These are phyloP conservation scores for Serendipita indica DNA, from an alignment of 768 basidiomycete genomes.

Conservation along the genomic window DNA sequence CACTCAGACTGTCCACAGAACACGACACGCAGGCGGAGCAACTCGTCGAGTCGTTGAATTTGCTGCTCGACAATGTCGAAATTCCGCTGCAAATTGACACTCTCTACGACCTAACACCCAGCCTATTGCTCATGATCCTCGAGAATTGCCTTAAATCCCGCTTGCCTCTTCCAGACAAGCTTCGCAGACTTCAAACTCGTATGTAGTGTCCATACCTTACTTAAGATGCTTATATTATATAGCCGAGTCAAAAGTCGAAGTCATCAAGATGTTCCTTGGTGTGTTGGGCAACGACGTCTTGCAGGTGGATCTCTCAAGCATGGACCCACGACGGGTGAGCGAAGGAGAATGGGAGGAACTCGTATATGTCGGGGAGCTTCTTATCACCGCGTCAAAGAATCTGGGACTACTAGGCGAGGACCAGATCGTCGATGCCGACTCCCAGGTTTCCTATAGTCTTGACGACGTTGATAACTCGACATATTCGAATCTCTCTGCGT, in stretches of 20 bases:
- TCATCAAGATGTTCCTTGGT: constrained; percentile 62
- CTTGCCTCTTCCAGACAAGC: constrained; percentile 30
- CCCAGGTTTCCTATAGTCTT: background rate
- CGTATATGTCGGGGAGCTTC: constrained; percentile 46
- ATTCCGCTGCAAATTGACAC: constrained; percentile 25
- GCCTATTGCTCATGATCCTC: constrained; percentile 53
- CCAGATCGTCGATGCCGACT: background rate
- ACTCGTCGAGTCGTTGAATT: background rate
- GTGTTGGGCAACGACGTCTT: constrained; percentile 55
- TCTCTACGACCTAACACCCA: constrained; percentile 52
- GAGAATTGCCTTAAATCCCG: constrained; percentile 43
- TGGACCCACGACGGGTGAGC: constrained; percentile 54
- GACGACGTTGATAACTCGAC: background rate
- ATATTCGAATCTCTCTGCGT: background rate
- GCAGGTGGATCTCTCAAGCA: constrained; percentile 47
- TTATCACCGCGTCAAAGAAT: constrained; percentile 18
- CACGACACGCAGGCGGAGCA: background rate
- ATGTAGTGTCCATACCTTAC: background rate
- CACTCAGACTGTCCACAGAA: background rate
- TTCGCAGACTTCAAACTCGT: constrained; percentile 23
- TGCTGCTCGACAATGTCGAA: constrained; percentile 1
- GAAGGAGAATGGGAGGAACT: constrained; percentile 51
- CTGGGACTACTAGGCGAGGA: background rate
- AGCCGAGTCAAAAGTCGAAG: constrained; percentile 34
- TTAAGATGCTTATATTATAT: background rate